These are phyloP conservation scores for Blastobotrys aristatus DNA, from an alignment of 1,139 yeast genomes.

Conservation along the genomic window DNA sequence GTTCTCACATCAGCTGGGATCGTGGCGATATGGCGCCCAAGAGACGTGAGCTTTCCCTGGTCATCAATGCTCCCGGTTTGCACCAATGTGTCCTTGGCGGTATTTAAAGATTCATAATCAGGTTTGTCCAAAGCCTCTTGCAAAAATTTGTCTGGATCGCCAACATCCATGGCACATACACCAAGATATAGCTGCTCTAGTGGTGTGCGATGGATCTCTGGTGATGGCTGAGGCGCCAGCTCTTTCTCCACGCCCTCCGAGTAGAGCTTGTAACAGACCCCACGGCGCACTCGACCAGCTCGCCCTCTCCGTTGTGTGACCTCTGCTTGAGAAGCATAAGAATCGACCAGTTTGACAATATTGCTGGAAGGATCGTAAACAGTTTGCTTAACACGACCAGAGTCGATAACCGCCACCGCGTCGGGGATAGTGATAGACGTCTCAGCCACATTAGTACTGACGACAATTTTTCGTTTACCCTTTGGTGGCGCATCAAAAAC, in stretches of 20 bases:
- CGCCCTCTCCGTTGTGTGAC: constrained; percentile 93
- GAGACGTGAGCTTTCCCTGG: constrained; percentile 55
- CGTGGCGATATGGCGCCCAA: constrained; percentile 77
- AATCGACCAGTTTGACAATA: constrained; percentile 67
- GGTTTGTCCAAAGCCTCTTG: constrained; percentile 83
- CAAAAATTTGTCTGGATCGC: constrained; percentile 63
- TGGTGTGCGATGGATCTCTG: constrained; percentile 82
- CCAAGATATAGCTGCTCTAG: constrained; percentile 75
- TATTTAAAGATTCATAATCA: constrained; percentile 48
- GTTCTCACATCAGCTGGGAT: constrained; percentile 83
- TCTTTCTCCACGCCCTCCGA: constrained; percentile 49
- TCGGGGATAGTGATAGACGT: constrained; percentile 91
- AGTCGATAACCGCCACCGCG: constrained; percentile 85
- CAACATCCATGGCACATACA: constrained; percentile 85
- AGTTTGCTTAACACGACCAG: constrained; percentile 79
- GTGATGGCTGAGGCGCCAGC: constrained; percentile 72
- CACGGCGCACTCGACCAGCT: constrained; percentile 92
- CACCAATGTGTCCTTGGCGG: constrained; percentile 56
- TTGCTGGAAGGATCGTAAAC: constrained; percentile 63
- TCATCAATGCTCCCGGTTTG: constrained; percentile 67
- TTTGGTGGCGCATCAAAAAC: constrained; percentile 57
- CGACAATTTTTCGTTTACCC: constrained; percentile 70
- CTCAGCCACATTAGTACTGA: constrained; percentile 79
- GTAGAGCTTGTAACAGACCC: constrained; percentile 76
- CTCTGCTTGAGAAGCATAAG: constrained; percentile 89